Conservation (phyloP, 495 filamentous ascomycete genomes). For the Penicillium simplicissimum region DNA sequence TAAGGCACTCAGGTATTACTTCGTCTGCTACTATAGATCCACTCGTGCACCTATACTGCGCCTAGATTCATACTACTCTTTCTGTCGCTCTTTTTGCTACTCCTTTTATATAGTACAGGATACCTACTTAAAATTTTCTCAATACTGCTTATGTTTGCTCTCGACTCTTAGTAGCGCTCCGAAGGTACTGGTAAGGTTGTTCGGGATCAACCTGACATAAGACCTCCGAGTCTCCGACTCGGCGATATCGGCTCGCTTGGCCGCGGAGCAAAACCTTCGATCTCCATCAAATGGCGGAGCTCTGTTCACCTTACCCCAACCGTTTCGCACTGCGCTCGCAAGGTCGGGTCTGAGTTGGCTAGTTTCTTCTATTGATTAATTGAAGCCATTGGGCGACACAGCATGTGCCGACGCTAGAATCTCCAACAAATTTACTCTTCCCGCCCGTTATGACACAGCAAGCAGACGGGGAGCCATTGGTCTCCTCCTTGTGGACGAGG, state of each 20-base stretch:
- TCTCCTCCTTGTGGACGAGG: slow-evolving; percentile 47
- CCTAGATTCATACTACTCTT: too few species aligned
- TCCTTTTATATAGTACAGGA: too few species aligned
- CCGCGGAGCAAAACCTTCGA: slow-evolving; percentile 31
- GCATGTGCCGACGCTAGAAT: slow-evolving; percentile 20
- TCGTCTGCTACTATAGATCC: too few species aligned
- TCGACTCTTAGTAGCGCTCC: neutral
- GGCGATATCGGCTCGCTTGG: slow-evolving; percentile 34
- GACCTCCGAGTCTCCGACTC: slow-evolving; percentile 9
- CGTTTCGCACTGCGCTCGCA: slow-evolving; percentile 1
- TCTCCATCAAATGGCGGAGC: slow-evolving; percentile 27
- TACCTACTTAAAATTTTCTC: neutral
- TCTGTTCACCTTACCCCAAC: slow-evolving; percentile 14
- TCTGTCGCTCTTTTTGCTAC: too few species aligned
- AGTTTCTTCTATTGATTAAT: neutral
- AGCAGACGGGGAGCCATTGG: slow-evolving; percentile 38
- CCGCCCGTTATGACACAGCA: slow-evolving; percentile 33
- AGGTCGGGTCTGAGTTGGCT: neutral
- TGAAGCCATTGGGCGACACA: slow-evolving; percentile 3
- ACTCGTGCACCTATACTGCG: too few species aligned
- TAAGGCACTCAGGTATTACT: too few species aligned
- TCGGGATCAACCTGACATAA: slow-evolving; percentile 15
- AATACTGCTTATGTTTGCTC: neutral
- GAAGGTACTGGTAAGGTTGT: neutral
- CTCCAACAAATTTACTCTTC: neutral